Evolutionary conservation across 345 rosid genomes (phyloP), one percentile per base, ranked within the genome.

Genomic region (Euphorbia tirucalli): DNA sequence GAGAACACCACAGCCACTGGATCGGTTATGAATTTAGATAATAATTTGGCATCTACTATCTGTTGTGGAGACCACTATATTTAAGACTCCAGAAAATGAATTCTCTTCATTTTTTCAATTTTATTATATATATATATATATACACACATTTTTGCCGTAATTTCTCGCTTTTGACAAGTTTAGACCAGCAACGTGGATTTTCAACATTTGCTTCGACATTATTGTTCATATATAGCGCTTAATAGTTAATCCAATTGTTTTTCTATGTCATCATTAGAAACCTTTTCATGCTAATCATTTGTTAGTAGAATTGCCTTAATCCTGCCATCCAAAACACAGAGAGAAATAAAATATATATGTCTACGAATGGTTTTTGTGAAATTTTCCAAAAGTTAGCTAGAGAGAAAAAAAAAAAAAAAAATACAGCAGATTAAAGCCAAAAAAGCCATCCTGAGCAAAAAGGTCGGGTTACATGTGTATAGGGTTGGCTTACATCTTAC

Each of bases 401-500:
- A 41, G 15, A 9, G 19, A 22, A 11, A 24, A 67, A 27, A 64
- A 66, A 64, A n/a, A n/a, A n/a, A n/a, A n/a, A n/a, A n/a, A n/a
- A n/a, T n/a, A n/a, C n/a, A n/a, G n/a, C n/a, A n/a, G 63, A 64
- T 46, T 59, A 35, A 28, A 61, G 30, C 69, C 64, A 74, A 39
- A 21, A 52, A 64, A 72, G 76, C 79, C 77, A 27, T 74, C 74
- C 57, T 64, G 75, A 32, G 61, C 39, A 54, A 74, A 82, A 83
- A 73, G 79, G 71, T 68, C 24, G 69, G 73, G 57, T 71, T 15
- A 24, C 3, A 31, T 60, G 35, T 61, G 39, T 46, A 73, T 77
- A 50, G 77, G 71, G 69, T 77, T 76, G 83, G 77, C 79, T 73
- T 25, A 11, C 57, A 71, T 75, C 65, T 71, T 67, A 59, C 56